Conservation (phyloP, 1,284 basidiomycete species). For the Irpex lacteus region DNA sequence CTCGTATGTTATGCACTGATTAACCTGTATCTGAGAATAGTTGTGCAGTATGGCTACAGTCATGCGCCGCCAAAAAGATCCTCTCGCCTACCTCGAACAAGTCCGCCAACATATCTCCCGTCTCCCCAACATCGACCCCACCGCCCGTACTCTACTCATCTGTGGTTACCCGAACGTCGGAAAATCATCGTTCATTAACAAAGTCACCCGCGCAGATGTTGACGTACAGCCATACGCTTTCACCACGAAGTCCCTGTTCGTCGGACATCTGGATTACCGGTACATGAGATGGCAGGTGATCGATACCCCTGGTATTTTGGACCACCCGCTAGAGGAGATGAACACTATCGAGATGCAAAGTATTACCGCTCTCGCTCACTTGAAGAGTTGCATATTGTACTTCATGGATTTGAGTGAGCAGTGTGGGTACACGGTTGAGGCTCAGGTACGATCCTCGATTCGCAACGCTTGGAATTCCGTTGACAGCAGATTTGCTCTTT, state of each 20-base stretch:
- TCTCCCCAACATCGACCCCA: constrained; percentile 94
- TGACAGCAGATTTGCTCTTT: background rate
- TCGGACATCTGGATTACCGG: constrained; percentile 96
- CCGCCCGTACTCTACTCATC: constrained; percentile 93
- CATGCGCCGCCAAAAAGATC: constrained; percentile 96
- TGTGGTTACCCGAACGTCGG: constrained; percentile 98
- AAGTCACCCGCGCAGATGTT: constrained; percentile 95
- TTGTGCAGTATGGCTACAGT: constrained; percentile 85
- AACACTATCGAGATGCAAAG: constrained; percentile 99
- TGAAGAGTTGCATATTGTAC: constrained; percentile 89
- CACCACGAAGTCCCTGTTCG: constrained; percentile 95
- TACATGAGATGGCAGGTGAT: constrained; percentile 98
- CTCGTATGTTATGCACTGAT: background rate
- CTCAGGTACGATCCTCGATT: constrained; percentile 58
- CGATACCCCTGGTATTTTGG: constrained; percentile 90
- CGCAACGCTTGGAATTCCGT: background rate
- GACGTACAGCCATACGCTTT: constrained; percentile 98
- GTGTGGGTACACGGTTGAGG: constrained; percentile 93
- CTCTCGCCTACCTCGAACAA: constrained; percentile 94
- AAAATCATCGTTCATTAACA: constrained; percentile 97
- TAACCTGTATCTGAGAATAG: background rate
- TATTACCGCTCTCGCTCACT: constrained; percentile 92
- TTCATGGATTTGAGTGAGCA: constrained; percentile 98
- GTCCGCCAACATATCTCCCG: constrained; percentile 96
- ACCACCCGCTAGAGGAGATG: constrained; percentile 96